These are phyloP conservation scores for Rutstroemia sp. DNA, from an alignment of 2,329 filamentous ascomycete species.

Conservation along the genomic window DNA sequence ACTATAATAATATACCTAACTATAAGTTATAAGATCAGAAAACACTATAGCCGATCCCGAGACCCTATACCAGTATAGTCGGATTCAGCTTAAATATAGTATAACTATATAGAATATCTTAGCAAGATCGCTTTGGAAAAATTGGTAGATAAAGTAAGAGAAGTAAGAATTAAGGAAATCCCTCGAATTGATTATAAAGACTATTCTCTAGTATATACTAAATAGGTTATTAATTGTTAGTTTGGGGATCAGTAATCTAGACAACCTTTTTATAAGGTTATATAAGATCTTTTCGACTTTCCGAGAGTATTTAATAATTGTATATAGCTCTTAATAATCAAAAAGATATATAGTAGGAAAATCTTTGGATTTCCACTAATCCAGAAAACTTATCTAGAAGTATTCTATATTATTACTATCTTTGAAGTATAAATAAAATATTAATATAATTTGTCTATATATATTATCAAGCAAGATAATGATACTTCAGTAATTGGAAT, in stretches of 20 bases:
- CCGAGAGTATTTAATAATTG: not conserved
- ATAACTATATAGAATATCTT: not conserved
- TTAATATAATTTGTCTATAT: not conserved
- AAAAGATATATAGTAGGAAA: not conserved
- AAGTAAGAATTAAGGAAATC: not conserved
- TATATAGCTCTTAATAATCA: not conserved
- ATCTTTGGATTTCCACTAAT: not conserved
- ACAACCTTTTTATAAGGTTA: not conserved
- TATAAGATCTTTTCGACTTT: too few relatives aligned
- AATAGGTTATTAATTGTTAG: too few relatives aligned
- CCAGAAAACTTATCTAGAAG: too few relatives aligned
- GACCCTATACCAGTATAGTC: not conserved
- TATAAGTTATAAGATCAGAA: too few relatives aligned
- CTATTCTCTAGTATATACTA: too few relatives aligned
- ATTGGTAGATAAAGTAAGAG: too few relatives aligned
- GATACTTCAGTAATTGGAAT: not conserved
- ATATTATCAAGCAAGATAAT: too few relatives aligned
- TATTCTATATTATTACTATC: too few relatives aligned
- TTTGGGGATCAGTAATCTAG: not conserved
- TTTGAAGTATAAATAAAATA: too few relatives aligned
- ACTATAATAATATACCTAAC: too few relatives aligned
- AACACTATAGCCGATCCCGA: not conserved
- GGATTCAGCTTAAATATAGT: not conserved
- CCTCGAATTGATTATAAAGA: not conserved
- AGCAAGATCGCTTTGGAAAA: not conserved